Conservation (phyloP, 164 flowering plant species). For the Echeveria elegans region DNA sequence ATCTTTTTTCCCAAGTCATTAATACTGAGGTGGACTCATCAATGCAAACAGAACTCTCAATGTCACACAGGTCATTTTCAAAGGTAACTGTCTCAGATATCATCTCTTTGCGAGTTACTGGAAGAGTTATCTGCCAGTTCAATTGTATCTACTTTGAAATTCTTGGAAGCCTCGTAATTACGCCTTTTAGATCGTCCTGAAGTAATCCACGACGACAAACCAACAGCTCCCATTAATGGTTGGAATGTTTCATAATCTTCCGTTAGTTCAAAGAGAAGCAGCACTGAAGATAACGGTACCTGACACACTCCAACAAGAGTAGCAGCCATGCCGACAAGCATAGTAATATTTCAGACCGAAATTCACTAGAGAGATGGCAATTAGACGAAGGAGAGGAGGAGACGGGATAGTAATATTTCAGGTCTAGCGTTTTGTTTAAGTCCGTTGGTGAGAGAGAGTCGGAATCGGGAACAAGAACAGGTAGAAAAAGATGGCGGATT, state of each 20-base stretch:
- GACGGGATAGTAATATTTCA: too few species aligned
- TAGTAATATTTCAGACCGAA: too few species aligned
- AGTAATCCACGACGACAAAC: conserved; percentile 78
- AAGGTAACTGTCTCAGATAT: conserved; percentile 18
- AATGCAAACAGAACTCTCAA: conserved; percentile 67
- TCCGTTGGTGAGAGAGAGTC: too few species aligned
- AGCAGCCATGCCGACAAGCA: conserved; percentile 99
- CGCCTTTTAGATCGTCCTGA: conserved; percentile 46
- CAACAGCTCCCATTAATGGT: conserved; percentile 92
- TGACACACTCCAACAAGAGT: conserved; percentile 96
- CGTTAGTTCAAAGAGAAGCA: conserved; percentile 86
- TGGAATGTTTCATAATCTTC: conserved; percentile 87
- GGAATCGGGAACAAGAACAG: too few species aligned
- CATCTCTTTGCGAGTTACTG: conserved; percentile 8
- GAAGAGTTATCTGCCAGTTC: conserved; percentile 17
- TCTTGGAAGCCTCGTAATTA: conserved; percentile 14
- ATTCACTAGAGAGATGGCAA: too few species aligned
- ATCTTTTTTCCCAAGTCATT: conserved; percentile 34
- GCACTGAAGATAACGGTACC: conserved; percentile 87
- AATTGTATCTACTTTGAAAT: conserved; percentile 9
- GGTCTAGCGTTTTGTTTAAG: too few species aligned
- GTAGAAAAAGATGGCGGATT: too few species aligned
- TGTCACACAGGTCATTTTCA: conserved; percentile 47
- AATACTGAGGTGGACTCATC: conserved; percentile 28
- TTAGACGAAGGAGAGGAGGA: too few species aligned